Conservation (phyloP, 345 rosid genomes). For the Erucastrum elatum region DNA sequence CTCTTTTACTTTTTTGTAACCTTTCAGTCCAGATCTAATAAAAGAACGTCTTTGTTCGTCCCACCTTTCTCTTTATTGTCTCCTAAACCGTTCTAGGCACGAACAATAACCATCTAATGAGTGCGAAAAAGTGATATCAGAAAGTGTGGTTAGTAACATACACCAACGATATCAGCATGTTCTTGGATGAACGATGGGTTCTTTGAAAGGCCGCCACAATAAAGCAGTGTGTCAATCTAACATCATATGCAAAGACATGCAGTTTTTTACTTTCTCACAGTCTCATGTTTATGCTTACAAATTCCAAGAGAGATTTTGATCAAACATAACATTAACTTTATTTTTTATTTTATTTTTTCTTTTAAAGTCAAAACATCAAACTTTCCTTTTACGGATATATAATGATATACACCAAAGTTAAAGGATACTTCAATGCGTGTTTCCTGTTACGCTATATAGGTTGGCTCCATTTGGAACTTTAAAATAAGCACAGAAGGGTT, state of each 20-base stretch:
- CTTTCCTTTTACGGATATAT: neutral
- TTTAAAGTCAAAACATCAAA: neutral
- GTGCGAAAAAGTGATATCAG: neutral
- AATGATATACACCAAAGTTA: neutral
- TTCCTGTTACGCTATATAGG: slow-evolving; percentile 6
- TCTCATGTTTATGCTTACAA: neutral
- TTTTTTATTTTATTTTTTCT: too few relatives aligned
- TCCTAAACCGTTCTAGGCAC: too few relatives aligned
- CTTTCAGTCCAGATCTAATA: too few relatives aligned
- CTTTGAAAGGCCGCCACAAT: slow-evolving; percentile 97
- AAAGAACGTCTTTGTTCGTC: too few relatives aligned
- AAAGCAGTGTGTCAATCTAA: slow-evolving; percentile 84
- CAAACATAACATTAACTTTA: too few relatives aligned
- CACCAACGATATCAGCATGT: slow-evolving; percentile 88
- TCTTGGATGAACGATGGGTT: slow-evolving; percentile 76
- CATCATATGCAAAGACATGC: slow-evolving; percentile 28
- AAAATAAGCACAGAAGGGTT: neutral
- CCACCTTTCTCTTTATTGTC: too few relatives aligned
- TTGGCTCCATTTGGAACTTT: slow-evolving; percentile 1
- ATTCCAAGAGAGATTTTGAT: neutral
- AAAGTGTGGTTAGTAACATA: slow-evolving; percentile 28
- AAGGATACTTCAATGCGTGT: slow-evolving; percentile 2
- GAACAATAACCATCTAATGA: too few relatives aligned
- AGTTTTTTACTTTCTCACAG: neutral
- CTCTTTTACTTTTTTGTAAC: too few relatives aligned